A percentile compares a stretch with the other conserved stretches of the same genome.
phyloP scores from a whole-genome alignment of 371 early-diverging fungal genomes.

The Mortierella sp. region DNA sequence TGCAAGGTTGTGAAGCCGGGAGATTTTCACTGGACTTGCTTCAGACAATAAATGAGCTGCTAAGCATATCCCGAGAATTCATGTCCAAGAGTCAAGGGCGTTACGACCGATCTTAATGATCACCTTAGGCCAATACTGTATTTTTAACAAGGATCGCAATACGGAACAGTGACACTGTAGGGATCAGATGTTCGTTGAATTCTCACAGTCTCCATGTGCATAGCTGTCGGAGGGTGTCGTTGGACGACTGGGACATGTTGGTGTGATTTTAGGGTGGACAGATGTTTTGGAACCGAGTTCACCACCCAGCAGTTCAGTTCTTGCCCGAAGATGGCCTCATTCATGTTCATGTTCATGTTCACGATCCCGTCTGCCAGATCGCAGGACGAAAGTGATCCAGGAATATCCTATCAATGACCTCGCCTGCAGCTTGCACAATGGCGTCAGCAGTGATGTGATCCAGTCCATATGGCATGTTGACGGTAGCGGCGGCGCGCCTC shows the following conservation, averaged over 20 bases:
- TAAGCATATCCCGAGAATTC: constrained; percentile 95
- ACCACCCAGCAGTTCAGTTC: constrained; percentile 95
- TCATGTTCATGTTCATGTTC: constrained; percentile 97
- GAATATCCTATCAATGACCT: constrained; percentile 90
- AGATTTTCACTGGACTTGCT: constrained; percentile 81
- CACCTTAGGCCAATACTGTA: constrained; percentile 77
- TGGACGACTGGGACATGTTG: constrained; percentile 96
- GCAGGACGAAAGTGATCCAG: constrained; percentile 95
- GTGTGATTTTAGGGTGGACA: constrained; percentile 98
- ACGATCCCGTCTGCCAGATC: constrained; percentile 97
- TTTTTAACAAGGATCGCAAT: constrained; percentile 80
- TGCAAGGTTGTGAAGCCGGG: constrained; percentile 88
- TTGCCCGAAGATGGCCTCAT: constrained; percentile 95
- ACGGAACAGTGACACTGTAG: constrained; percentile 83
- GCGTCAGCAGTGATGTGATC: constrained; percentile 83
- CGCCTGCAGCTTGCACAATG: constrained; percentile 88
- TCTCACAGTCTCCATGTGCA: constrained; percentile 95
- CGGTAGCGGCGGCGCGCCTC: constrained; percentile 93
- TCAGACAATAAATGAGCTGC: constrained; percentile 88
- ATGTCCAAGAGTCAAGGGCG: constrained; percentile 96
- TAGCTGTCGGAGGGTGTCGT: constrained; percentile 98
- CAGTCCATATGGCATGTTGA: constrained; percentile 89
- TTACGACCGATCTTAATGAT: constrained; percentile 98
- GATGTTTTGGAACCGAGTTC: constrained; percentile 89
- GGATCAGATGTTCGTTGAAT: constrained; percentile 81